phyloP scores from a whole-genome alignment of 371 early-diverging fungal species.

The Mortierella sp. region DNA sequence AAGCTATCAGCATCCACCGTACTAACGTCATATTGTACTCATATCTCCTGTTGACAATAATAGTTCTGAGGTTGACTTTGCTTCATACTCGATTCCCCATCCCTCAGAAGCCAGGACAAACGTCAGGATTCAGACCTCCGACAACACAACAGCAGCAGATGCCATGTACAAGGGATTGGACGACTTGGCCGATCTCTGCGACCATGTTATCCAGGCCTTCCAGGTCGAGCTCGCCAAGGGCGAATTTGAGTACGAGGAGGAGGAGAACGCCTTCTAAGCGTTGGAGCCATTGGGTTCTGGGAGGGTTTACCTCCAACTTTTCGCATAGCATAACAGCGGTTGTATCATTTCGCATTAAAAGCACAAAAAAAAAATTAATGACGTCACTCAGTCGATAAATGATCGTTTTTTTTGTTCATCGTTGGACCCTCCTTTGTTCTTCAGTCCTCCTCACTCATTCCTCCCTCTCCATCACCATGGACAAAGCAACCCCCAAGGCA shows the following conservation, averaged over 20 bases:
- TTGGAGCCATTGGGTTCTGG: neutral
- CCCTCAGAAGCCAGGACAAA: slow-evolving; percentile 97
- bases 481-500: neutral
- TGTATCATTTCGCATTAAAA: neutral
- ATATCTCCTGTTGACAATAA: neutral
- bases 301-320: neutral
- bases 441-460: neutral
- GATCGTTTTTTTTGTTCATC: too few species aligned
- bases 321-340: neutral
- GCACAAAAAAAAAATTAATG: neutral
- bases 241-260: slow-evolving; percentile 61
- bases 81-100: slow-evolving; percentile 99
- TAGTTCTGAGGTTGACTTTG: slow-evolving; percentile 94
- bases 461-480: neutral
- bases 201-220: slow-evolving; percentile 75
- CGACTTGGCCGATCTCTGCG: slow-evolving; percentile 81
- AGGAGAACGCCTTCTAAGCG: slow-evolving; percentile 40
- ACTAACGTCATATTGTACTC: neutral
- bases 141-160: slow-evolving; percentile 83
- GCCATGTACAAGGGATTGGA: slow-evolving; percentile 90
- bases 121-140: slow-evolving; percentile 95
- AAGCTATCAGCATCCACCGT: neutral
- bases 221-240: slow-evolving; percentile 66
- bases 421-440: too few species aligned
- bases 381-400: neutral